Evolutionary conservation across 352 stramenopile species (phyloP).

Genomic region (Pythium plurisporium): DNA sequence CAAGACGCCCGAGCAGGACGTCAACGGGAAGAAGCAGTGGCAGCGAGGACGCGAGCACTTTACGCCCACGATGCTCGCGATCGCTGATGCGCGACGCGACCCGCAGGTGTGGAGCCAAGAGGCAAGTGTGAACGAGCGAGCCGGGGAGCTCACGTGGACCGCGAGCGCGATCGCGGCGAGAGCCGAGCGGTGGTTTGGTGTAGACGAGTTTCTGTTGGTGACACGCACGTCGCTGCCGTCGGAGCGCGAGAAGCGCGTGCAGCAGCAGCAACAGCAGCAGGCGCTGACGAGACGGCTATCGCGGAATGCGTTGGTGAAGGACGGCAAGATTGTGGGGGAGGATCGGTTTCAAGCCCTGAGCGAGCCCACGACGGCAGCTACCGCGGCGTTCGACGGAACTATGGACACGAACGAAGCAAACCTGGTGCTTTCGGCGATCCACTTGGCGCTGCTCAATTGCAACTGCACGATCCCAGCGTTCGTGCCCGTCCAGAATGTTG

Average conservation of each 20-base stretch:
- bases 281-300: constrained; percentile 8
- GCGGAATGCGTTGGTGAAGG: constrained; percentile 10
- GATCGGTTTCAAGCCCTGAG: too few species aligned
- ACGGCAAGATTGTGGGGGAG: constrained; percentile 26
- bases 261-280: constrained; percentile 14
- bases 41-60: constrained; percentile 68
- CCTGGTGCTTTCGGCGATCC: constrained; percentile 64
- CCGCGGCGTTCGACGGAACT: constrained; percentile 16
- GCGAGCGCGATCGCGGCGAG: constrained; percentile 31
- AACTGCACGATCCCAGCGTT: constrained; percentile 82
- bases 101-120: constrained; percentile 29
- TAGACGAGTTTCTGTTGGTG: constrained; percentile 66
- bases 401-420: constrained; percentile 67
- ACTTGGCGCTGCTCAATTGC: constrained; percentile 70
- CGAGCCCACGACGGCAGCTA: background rate
- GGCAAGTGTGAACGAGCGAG: background rate
- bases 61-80: constrained; percentile 70
- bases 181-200: constrained; percentile 62
- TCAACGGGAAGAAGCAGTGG: constrained; percentile 33
- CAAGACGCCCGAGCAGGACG: background rate
- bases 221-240: constrained; percentile 31
- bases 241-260: constrained; percentile 12
- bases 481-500: constrained; percentile 52
- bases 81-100: constrained; percentile 47
- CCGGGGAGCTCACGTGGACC: constrained; percentile 10